A percentile compares a stretch with the other conserved stretches of the same genome.
Evolutionary conservation across 106 monocot genomes (phyloP).

Genomic region (Dendrobium officinale): DNA sequence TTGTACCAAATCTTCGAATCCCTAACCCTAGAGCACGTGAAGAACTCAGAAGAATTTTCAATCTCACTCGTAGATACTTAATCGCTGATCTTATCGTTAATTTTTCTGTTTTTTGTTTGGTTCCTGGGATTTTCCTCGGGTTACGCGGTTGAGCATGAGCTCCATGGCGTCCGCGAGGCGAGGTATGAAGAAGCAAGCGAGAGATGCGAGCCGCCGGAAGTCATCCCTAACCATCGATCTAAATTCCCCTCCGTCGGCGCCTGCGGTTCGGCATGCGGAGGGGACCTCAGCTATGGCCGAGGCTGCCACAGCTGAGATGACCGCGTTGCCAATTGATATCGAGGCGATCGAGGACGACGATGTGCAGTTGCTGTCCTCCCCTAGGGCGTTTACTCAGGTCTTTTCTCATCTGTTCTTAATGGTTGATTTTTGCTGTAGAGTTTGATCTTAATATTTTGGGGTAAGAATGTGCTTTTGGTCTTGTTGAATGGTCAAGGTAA

Average conservation of each 20-base stretch:
- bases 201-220: constrained; percentile 3
- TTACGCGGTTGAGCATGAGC: constrained; percentile 2
- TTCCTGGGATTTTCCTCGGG: background rate
- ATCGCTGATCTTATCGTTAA: background rate
- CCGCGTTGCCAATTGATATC: constrained; percentile 12
- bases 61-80: background rate
- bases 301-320: background rate
- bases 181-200: background rate
- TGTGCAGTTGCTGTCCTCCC: constrained; percentile 14
- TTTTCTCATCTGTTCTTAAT: background rate
- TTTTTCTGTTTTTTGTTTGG: background rate
- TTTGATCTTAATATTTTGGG: background rate
- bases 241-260: background rate
- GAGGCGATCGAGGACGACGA: constrained; percentile 22
- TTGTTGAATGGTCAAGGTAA: constrained; percentile 4
- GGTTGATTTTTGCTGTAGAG: background rate
- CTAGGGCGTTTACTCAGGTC: constrained; percentile 20
- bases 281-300: background rate
- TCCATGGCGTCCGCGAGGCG: background rate
- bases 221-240: background rate
- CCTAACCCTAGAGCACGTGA: background rate
- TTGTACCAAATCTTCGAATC: background rate
- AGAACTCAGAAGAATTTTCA: background rate
- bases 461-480: background rate
- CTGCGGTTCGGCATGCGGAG: background rate